Evolutionary conservation across 306 rosid genomes (phyloP).

Genomic region (Argentina anserina): DNA sequence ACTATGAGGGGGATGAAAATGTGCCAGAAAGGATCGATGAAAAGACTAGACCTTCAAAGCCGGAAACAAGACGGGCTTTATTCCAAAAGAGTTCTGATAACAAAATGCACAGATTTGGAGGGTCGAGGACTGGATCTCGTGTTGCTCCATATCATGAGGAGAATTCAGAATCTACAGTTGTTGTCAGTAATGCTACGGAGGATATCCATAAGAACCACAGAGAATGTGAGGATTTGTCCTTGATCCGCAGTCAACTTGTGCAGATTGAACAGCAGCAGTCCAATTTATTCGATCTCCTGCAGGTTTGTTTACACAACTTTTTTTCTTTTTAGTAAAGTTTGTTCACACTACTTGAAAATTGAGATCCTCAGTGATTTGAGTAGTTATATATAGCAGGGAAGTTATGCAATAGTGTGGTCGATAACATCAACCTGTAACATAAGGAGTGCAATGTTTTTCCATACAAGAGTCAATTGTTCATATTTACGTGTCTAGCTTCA

Average conservation of each 20-base stretch:
- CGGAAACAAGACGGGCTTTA: slow-evolving; percentile 49
- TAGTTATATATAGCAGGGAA: not conserved
- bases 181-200: slow-evolving; percentile 36
- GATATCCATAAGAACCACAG: slow-evolving; percentile 47
- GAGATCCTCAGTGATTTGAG: not conserved
- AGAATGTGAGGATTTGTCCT: slow-evolving; percentile 65
- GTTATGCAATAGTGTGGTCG: not conserved
- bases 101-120: slow-evolving; percentile 48
- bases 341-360: slow-evolving; percentile 27
- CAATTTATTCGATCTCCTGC: slow-evolving; percentile 73
- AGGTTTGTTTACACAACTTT: slow-evolving; percentile 60
- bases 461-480: not conserved
- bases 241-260: slow-evolving; percentile 75
- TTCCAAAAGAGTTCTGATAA: slow-evolving; percentile 48
- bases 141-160: slow-evolving; percentile 80
- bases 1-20: slow-evolving; percentile 46
- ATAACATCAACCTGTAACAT: not conserved
- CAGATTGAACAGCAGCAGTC: slow-evolving; percentile 97
- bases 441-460: not conserved
- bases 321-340: too few relatives aligned
- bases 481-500: not conserved
- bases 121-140: slow-evolving; percentile 67
- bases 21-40: slow-evolving; percentile 40
- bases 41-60: slow-evolving; percentile 42
- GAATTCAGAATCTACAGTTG: slow-evolving; percentile 39